A percentile compares a stretch with the other conserved stretches of the same genome.
phyloP scores from a whole-genome alignment of 306 rosid species.

The Inga laurina region DNA sequence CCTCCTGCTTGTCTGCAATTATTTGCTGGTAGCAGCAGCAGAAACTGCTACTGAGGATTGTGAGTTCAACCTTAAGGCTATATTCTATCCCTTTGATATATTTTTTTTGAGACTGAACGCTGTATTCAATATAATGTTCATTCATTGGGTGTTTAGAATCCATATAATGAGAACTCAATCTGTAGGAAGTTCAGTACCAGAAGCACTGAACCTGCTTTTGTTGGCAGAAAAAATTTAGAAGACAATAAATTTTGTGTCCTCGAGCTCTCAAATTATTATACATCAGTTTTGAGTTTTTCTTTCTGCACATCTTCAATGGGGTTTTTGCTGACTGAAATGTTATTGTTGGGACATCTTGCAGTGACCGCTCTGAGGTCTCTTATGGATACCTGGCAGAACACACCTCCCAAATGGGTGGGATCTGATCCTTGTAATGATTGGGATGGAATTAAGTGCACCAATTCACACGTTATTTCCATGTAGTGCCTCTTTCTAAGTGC shows the following conservation, averaged over 20 bases:
- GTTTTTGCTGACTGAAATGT: conserved; percentile 3
- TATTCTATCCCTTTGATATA: conserved; percentile 4
- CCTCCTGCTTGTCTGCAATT: conserved; percentile 28
- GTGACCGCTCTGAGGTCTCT: conserved; percentile 42
- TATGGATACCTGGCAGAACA: conserved; percentile 29
- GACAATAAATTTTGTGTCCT: not conserved
- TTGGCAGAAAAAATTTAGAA: conserved; percentile 1
- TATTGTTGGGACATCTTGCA: conserved; percentile 26
- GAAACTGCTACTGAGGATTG: conserved; percentile 29
- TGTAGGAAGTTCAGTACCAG: conserved; percentile 13
- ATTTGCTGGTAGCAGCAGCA: conserved; percentile 31
- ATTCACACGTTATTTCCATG: conserved; percentile 50
- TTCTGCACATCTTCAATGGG: conserved; percentile 7
- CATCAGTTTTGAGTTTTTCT: not conserved
- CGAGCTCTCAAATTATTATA: conserved; percentile 1
- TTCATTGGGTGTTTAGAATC: not conserved
- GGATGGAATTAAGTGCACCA: conserved; percentile 52
- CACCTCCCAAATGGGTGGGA: conserved; percentile 45
- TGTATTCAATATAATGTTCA: conserved; percentile 17
- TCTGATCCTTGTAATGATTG: conserved; percentile 53
- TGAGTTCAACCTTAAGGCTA: conserved; percentile 32
- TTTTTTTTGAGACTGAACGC: not conserved
- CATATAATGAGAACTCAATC: conserved; percentile 1
- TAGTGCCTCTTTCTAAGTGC: conserved; percentile 29
- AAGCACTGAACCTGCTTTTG: conserved; percentile 13